These are phyloP conservation scores for Mucor saturninus DNA, from an alignment of 371 early-diverging fungal genomes.

Conservation along the genomic window DNA sequence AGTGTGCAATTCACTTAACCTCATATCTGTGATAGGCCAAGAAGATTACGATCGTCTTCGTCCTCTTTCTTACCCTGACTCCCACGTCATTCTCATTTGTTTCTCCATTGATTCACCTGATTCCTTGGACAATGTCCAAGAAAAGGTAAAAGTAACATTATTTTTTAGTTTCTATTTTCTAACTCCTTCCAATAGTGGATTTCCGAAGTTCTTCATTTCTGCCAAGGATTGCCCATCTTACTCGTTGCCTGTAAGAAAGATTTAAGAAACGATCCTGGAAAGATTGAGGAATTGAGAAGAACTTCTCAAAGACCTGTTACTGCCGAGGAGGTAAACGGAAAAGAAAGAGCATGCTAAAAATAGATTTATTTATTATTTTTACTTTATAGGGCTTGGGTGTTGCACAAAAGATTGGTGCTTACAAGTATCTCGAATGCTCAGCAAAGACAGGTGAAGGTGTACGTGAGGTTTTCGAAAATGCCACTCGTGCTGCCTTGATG, in stretches of 20 bases:
- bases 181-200: constrained; percentile 72
- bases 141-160: constrained; percentile 53
- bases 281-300: constrained; percentile 77
- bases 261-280: constrained; percentile 78
- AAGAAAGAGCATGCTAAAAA: background rate
- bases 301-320: constrained; percentile 81
- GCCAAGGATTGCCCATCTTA: constrained; percentile 83
- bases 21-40: constrained; percentile 56
- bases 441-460: constrained; percentile 78
- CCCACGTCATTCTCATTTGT: constrained; percentile 89
- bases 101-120: constrained; percentile 87
- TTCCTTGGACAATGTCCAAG: constrained; percentile 85
- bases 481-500: constrained; percentile 62
- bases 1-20: too few relatives aligned
- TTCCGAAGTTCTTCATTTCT: constrained; percentile 89
- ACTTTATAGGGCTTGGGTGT: constrained; percentile 57
- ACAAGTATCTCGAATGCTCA: constrained; percentile 80
- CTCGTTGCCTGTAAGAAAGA: constrained; percentile 93
- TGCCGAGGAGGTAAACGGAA: constrained; percentile 66
- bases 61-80: constrained; percentile 90
- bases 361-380: background rate
- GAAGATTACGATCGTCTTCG: constrained; percentile 93
- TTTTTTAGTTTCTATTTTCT: background rate
- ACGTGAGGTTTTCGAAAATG: constrained; percentile 76
- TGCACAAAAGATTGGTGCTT: constrained; percentile 73